Conservation (phyloP, 345 rosid genomes). For the Arabidopsis suecica region DNA sequence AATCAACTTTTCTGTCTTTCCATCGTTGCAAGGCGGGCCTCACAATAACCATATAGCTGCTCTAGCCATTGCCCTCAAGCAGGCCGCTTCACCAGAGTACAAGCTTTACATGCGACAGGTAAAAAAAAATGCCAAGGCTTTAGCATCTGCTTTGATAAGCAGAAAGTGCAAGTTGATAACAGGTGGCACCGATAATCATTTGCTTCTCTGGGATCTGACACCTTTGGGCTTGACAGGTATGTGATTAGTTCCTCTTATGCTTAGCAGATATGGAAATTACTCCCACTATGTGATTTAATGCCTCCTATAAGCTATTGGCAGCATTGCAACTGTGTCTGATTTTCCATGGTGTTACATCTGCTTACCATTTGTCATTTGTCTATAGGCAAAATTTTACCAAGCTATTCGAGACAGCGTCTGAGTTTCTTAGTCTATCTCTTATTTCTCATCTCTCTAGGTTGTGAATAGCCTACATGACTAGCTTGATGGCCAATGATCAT, state of each 20-base stretch:
- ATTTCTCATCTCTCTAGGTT: neutral
- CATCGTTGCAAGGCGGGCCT: constrained; percentile 92
- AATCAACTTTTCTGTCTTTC: constrained; percentile 89
- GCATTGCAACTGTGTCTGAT: constrained; percentile 9
- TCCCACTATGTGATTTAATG: neutral
- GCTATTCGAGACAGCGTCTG: neutral
- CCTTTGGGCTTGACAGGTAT: constrained; percentile 81
- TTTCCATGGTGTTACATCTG: constrained; percentile 9
- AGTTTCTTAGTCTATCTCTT: neutral
- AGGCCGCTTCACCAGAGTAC: constrained; percentile 81
- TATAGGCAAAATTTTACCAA: neutral
- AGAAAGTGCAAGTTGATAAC: constrained; percentile 84
- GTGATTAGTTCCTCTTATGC: constrained; percentile 9
- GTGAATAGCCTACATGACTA: neutral
- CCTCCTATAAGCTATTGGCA: constrained; percentile 4
- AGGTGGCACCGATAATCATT: constrained; percentile 90
- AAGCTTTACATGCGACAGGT: constrained; percentile 87
- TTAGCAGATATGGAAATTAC: neutral
- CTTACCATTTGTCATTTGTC: constrained; percentile 1
- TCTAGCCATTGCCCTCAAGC: constrained; percentile 91
- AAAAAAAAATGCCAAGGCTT: constrained; percentile 82
- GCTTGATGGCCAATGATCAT: constrained; percentile 14
- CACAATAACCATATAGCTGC: constrained; percentile 99
- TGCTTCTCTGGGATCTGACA: constrained; percentile 90
- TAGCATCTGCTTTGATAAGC: constrained; percentile 69